Evolutionary conservation across 2,329 filamentous ascomycete genomes (phyloP), one percentile per base, ranked within the genome.

Genomic region (Nothopassalora personata): DNA sequence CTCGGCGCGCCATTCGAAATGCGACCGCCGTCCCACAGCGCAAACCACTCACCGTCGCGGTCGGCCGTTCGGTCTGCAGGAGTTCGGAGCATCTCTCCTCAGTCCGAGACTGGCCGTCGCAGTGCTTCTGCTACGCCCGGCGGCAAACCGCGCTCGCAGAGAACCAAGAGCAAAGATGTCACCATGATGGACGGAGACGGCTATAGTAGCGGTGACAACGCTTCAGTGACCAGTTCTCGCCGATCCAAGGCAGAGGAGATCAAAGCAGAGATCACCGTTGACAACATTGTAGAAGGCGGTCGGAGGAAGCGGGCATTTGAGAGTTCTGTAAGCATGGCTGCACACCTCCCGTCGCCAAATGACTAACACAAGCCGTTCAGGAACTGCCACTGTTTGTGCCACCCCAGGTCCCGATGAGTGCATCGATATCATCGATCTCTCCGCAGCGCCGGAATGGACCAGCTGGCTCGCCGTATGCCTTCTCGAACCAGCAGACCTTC

Each of bases 371-470:
- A 34, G 15, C 15, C 28, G 28, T 27, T 66, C 60, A 99, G 94
- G 93, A 97, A 83, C 81, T 99, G 56, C 94, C 94, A 57, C 81
- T 99, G 56, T 99, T 97, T 75, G 92, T 91, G 64, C 93, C 93
- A 66, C 90, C 90, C 62, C 93, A 95, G 76, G 92, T 97, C 77
- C 93, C 93, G 52, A 89, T 93, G 66, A 88, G 91, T 53, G 89
- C 90, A n/a, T 97, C 93, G n/a, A 91, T 93, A 69, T 93, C 92
- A n/a, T 97, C 93, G 19, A 89, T 96, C 54, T 97, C 93, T 30
- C 93, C 93, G 61, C 90, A 91, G 71, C 88, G 93, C 70, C 89
- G 91, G 53, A 80, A 88, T 75, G 83, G 89, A 76, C 89, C 77
- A 75, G 88, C 79, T 80, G 86, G 72, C 71, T 96, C 79, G 45